Evolutionary conservation across 1,139 yeast species (phyloP).

Genomic region (Taphrina populina): DNA sequence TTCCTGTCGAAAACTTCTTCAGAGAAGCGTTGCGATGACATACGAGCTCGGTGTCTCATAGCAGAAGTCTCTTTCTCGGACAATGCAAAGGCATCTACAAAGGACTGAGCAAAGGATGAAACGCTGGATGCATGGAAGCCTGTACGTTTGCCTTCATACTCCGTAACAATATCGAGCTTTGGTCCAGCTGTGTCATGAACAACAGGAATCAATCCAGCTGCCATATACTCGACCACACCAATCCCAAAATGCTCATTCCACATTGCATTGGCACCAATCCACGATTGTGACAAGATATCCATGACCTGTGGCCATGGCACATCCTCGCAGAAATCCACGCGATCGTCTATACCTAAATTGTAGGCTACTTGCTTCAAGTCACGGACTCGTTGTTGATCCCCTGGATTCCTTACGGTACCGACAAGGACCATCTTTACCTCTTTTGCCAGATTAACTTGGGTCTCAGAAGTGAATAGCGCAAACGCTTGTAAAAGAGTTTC

Average conservation of each 20-base stretch:
- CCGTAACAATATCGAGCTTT: constrained; percentile 72
- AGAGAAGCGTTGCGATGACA: constrained; percentile 9
- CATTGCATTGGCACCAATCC: constrained; percentile 90
- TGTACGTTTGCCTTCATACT: constrained; percentile 49
- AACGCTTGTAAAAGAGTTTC: constrained; percentile 64
- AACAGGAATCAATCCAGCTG: constrained; percentile 81
- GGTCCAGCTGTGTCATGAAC: constrained; percentile 98
- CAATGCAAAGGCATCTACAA: constrained; percentile 24
- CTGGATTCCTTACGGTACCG: constrained; percentile 77
- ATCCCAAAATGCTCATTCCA: constrained; percentile 99
- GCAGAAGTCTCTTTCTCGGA: neutral
- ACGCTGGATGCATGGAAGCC: constrained; percentile 37
- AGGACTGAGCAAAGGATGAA: constrained; percentile 31
- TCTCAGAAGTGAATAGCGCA: constrained; percentile 50
- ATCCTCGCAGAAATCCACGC: constrained; percentile 69
- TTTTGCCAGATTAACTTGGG: constrained; percentile 22
- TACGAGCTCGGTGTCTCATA: constrained; percentile 28
- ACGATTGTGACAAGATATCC: constrained; percentile 56
- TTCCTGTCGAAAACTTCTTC: constrained; percentile 20
- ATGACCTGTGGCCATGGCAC: constrained; percentile 68
- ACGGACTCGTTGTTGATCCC: constrained; percentile 63
- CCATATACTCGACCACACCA: constrained; percentile 90
- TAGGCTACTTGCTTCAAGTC: constrained; percentile 52
- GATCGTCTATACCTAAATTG: constrained; percentile 53
- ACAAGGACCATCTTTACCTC: constrained; percentile 61